These are phyloP conservation scores for Lophiotrema nucula DNA, from an alignment of 495 filamentous ascomycete species.

Conservation along the genomic window DNA sequence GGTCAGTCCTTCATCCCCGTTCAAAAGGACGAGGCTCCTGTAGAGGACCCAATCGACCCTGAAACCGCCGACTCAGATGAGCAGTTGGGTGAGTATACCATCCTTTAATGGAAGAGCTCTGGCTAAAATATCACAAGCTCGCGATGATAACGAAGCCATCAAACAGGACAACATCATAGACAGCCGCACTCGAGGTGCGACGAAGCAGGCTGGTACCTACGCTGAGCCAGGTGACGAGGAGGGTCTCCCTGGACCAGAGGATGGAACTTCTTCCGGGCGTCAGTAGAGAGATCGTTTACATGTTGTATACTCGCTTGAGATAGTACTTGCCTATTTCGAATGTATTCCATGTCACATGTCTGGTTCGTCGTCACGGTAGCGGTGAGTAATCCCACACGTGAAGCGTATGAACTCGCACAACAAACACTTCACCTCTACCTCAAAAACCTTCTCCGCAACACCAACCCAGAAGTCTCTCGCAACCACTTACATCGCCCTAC, in stretches of 20 bases:
- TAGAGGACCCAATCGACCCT: slow-evolving; percentile 51
- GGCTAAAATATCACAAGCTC: slow-evolving; percentile 37
- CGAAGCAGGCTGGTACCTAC: slow-evolving; percentile 49
- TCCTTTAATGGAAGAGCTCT: not conserved
- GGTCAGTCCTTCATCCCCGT: slow-evolving; percentile 54
- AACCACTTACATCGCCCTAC: no score
- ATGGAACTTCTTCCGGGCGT: slow-evolving; percentile 33
- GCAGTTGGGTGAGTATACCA: slow-evolving; percentile 47
- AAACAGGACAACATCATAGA: slow-evolving; percentile 53
- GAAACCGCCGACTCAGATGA: slow-evolving; percentile 50
- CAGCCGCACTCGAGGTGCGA: slow-evolving; percentile 47
- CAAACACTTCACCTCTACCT: no score
- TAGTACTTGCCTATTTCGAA: not conserved
- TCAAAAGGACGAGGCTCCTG: slow-evolving; percentile 48
- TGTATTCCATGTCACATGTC: not conserved
- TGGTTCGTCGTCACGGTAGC: no score
- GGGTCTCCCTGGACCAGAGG: slow-evolving; percentile 36
- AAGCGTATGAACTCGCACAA: no score
- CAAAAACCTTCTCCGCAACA: no score
- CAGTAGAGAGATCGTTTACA: slow-evolving; percentile 14
- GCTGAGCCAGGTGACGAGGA: slow-evolving; percentile 55
- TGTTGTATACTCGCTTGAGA: not conserved
- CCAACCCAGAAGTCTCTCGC: no score
- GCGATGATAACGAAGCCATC: slow-evolving; percentile 55
- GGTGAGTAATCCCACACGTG: not conserved